phyloP scores from a whole-genome alignment of 805 yeast genomes.

The Jamesozyma lodderae region DNA sequence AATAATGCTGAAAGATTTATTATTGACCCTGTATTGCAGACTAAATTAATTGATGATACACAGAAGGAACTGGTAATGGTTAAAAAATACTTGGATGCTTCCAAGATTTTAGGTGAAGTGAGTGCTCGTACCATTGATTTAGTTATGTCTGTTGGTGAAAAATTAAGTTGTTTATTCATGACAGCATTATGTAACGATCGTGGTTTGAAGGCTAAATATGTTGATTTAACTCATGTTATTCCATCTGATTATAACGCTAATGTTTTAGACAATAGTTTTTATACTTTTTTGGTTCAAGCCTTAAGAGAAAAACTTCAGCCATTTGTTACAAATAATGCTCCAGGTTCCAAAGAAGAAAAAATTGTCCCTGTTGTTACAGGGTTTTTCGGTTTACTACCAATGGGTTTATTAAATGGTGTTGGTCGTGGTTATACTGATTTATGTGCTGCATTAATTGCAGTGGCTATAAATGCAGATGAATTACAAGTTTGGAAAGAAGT shows the following conservation, averaged over 20 bases:
- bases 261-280: slow-evolving; percentile 62
- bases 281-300: slow-evolving; percentile 43
- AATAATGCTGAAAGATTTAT: slow-evolving; percentile 56
- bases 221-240: slow-evolving; percentile 69
- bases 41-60: slow-evolving; percentile 50
- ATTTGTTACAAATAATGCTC: slow-evolving; percentile 20
- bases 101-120: slow-evolving; percentile 86
- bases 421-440: slow-evolving; percentile 97
- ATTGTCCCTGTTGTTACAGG: slow-evolving; percentile 90
- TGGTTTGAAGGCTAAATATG: slow-evolving; percentile 67
- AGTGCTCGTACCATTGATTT: slow-evolving; percentile 80
- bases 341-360: slow-evolving; percentile 21
- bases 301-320: slow-evolving; percentile 43
- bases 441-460: slow-evolving; percentile 95
- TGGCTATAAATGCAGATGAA: slow-evolving; percentile 86
- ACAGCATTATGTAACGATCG: slow-evolving; percentile 74
- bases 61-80: slow-evolving; percentile 58
- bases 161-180: slow-evolving; percentile 83
- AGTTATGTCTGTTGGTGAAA: slow-evolving; percentile 91
- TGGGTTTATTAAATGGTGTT: slow-evolving; percentile 84
- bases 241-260: slow-evolving; percentile 46
- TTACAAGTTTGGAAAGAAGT: slow-evolving; percentile 98
- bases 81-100: slow-evolving; percentile 68
- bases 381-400: slow-evolving; percentile 92
- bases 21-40: slow-evolving; percentile 36